Evolutionary conservation across 2,329 filamentous ascomycete genomes (phyloP), one percentile per base, ranked within the genome.

Genomic region (Cladosporium sp.): DNA sequence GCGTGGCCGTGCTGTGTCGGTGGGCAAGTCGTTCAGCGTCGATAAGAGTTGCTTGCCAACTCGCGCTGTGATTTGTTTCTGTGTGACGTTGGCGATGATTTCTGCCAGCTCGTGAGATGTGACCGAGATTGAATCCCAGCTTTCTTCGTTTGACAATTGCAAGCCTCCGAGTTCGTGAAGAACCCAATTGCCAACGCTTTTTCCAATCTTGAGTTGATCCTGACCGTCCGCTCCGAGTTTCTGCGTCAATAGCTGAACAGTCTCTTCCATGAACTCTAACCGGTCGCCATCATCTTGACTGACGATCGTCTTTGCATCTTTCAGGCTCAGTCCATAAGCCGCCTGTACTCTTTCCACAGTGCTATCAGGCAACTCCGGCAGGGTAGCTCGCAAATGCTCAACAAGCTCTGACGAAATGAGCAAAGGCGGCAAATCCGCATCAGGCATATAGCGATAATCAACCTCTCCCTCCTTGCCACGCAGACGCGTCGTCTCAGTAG

Each of bases 371-470:
- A 86, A 72, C 18, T 80, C 74, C 4, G 88, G 87, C 52, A 95
- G 70, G 0, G 77, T 85, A 0, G 68, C 58, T 16, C 69, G 71
- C 12, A 97, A 73, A 55, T 84, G 75, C 4, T 75, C 63, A 4
- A 96, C 72, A 0, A 97, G 74, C 51, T 87, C 83, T 53, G 72
- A 64, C 7, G 83, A 83, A 53, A 98, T 85, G 2, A 90, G 65
- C 1, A 98, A 75, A 1, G 93, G 89, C 0, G 81, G 78, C 12
- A 98, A 76, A 64, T 98, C 93, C 4, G 93, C 88, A 66, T 98
- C 93, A 0, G 93, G 92, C 92, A 98, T 97, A 65, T 98, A 98
- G 36, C 93, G 79, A 68, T 98, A 98, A 68, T 98, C 93, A 5
- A 97, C 90, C 64, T 95, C 92, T 41, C 93, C 93, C 67, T 97